Evolutionary conservation across 306 rosid genomes (phyloP).

Genomic region (Cicer cuneatum): DNA sequence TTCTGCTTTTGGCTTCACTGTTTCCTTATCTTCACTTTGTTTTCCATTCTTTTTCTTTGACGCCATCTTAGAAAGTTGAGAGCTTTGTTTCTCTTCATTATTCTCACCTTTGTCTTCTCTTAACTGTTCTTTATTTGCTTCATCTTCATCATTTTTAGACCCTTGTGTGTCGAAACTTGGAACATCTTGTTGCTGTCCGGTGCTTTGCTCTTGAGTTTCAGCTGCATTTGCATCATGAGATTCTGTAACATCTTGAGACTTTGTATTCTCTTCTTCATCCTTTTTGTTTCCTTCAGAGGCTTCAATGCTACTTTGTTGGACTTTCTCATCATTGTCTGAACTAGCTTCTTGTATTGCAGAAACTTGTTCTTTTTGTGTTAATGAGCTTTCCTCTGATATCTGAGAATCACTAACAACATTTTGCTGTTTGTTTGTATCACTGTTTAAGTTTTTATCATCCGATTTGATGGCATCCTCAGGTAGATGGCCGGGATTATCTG

Average conservation of each 20-base stretch:
- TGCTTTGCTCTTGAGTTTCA: conserved; percentile 39
- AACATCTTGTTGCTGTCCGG: conserved; percentile 36
- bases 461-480: conserved; percentile 75
- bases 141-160: conserved; percentile 43
- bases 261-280: conserved; percentile 24
- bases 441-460: conserved; percentile 47
- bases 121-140: conserved; percentile 49
- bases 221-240: conserved; percentile 29
- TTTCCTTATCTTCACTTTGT: conserved; percentile 36
- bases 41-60: conserved; percentile 27
- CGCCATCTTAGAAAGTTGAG: conserved; percentile 4
- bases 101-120: conserved; percentile 53
- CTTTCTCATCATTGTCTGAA: conserved; percentile 39
- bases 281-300: conserved; percentile 40
- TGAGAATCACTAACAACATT: conserved; percentile 43
- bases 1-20: conserved; percentile 21
- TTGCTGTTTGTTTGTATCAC: conserved; percentile 42
- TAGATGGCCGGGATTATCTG: conserved; percentile 77
- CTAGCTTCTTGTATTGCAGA: conserved; percentile 23
- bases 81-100: conserved; percentile 35
- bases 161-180: conserved; percentile 40
- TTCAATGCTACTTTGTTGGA: conserved; percentile 36
- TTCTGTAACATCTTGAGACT: conserved; percentile 33
- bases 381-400: conserved; percentile 56
- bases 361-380: conserved; percentile 49